These are phyloP conservation scores for Diaporthe vaccinii DNA, from an alignment of 2,329 filamentous ascomycete genomes.

Conservation along the genomic window DNA sequence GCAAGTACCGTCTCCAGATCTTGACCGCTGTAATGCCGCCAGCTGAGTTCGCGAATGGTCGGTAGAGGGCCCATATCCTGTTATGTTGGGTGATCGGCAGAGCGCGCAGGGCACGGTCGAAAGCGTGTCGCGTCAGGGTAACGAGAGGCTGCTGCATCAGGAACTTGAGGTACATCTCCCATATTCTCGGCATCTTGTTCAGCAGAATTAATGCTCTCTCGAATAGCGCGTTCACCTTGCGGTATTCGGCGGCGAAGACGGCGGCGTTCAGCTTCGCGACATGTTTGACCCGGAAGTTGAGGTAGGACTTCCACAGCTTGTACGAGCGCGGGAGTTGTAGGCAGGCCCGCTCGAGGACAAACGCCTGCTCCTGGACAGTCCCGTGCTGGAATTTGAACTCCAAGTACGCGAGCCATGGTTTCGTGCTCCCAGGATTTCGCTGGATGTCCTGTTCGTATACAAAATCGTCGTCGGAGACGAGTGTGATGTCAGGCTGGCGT, in stretches of 20 bases:
- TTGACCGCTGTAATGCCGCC: constrained; percentile 91
- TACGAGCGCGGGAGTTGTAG: constrained; percentile 92
- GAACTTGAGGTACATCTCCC: constrained; percentile 94
- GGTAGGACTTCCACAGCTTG: constrained; percentile 99
- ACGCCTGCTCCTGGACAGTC: constrained; percentile 85
- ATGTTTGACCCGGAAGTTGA: constrained; percentile 86
- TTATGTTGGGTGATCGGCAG: constrained; percentile 96
- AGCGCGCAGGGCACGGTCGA: constrained; percentile 92
- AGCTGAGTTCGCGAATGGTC: constrained; percentile 90
- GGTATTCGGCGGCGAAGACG: constrained; percentile 82
- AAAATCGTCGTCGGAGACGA: constrained; percentile 80
- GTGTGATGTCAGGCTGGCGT: constrained; percentile 41
- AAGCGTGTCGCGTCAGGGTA: constrained; percentile 86
- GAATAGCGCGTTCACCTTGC: constrained; percentile 95
- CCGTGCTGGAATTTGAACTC: constrained; percentile 92
- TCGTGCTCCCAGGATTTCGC: constrained; percentile 85
- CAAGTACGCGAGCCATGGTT: constrained; percentile 96
- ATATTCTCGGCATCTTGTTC: constrained; percentile 99
- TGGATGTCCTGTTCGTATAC: constrained; percentile 97
- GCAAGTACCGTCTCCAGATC: constrained; percentile 96
- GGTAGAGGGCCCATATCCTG: constrained; percentile 93
- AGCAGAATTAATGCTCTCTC: constrained; percentile 92
- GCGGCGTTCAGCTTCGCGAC: constrained; percentile 86
- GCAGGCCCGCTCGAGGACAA: constrained; percentile 91
- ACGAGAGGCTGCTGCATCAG: constrained; percentile 92